These are phyloP conservation scores for Camelina hispida DNA, from an alignment of 345 rosid species.

Conservation along the genomic window DNA sequence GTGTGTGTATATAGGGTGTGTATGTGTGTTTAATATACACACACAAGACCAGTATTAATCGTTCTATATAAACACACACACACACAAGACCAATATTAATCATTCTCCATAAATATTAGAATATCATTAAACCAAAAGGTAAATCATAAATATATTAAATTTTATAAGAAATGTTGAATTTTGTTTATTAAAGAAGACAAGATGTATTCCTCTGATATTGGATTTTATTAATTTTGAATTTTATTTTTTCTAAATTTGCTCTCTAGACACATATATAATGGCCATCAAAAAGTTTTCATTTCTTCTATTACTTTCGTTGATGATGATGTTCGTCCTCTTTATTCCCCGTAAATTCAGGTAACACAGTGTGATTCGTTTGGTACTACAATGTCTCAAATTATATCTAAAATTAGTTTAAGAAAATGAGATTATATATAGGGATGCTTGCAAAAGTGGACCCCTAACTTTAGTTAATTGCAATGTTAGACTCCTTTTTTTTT, in stretches of 20 bases:
- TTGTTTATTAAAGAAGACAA: neutral
- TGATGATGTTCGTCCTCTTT: neutral
- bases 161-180: neutral
- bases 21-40: too few species aligned
- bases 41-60: too few species aligned
- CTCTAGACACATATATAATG: neutral
- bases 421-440: too few species aligned
- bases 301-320: neutral
- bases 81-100: neutral
- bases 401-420: neutral
- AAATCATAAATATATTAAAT: neutral
- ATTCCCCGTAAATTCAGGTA: slow-evolving; percentile 8
- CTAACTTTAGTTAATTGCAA: too few species aligned
- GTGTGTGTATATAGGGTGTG: too few species aligned
- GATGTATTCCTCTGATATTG: neutral
- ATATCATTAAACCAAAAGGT: neutral
- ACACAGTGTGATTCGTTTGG: too few species aligned
- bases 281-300: neutral
- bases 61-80: neutral
- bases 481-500: too few species aligned
- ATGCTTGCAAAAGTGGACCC: too few species aligned
- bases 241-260: neutral
- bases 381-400: neutral
- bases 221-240: neutral
- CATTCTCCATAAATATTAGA: neutral